These are phyloP conservation scores for Pichia sp. DNA, from an alignment of 1,139 yeast species.

Conservation along the genomic window DNA sequence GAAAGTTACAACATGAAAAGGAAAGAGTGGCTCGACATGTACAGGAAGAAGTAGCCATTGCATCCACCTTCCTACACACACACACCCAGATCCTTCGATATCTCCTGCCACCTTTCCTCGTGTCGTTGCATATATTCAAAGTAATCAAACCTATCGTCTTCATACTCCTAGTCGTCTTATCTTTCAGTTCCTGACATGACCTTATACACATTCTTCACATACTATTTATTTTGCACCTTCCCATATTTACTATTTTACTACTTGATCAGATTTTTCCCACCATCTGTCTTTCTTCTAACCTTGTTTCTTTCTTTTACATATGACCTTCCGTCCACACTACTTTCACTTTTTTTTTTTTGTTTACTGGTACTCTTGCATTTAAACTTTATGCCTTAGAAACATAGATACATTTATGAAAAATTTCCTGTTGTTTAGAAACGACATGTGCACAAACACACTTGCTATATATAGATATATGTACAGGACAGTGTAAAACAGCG, in stretches of 20 bases:
- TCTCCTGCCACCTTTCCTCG: background rate
- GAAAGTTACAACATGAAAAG: slow-evolving; percentile 21
- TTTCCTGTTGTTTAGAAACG: no score
- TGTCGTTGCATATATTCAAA: background rate
- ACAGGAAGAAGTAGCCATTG: slow-evolving; percentile 3
- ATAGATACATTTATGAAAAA: background rate
- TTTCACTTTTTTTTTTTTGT: background rate
- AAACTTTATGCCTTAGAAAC: background rate
- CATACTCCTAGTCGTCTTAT: background rate
- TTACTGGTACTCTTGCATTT: background rate
- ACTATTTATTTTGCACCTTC: no score
- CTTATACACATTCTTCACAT: background rate
- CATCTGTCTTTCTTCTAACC: background rate
- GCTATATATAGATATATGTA: slow-evolving; percentile 8
- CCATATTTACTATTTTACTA: background rate
- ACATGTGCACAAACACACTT: background rate
- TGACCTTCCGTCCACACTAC: background rate
- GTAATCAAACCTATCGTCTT: no score
- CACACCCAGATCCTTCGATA: background rate
- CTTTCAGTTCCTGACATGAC: background rate
- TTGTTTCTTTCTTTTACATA: background rate
- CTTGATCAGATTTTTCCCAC: background rate
- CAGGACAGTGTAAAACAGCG: slow-evolving; percentile 9
- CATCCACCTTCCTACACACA: background rate
- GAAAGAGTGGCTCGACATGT: slow-evolving; percentile 21